Evolutionary conservation across 176 grass and related monocot genomes (phyloP).

Genomic region (Pontederia paniculata): DNA sequence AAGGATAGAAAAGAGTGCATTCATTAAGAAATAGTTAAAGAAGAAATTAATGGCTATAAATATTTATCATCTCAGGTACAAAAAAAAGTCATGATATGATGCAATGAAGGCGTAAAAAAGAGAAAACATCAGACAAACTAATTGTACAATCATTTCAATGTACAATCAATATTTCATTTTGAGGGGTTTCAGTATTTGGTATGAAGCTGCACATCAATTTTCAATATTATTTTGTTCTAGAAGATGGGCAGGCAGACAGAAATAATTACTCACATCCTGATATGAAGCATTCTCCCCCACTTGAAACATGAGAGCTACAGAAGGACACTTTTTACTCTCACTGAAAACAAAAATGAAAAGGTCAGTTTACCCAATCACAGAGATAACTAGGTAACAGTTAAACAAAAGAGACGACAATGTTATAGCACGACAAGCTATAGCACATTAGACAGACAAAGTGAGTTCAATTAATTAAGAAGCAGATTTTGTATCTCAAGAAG

Average conservation of each 20-base stretch:
- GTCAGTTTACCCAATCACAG: neutral
- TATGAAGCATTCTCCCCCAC: constrained; percentile 83
- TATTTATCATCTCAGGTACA: neutral
- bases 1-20: constrained; percentile 2
- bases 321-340: constrained; percentile 55
- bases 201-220: neutral
- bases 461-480: too few relatives aligned
- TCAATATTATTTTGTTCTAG: neutral
- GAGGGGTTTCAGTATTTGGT: too few relatives aligned
- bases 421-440: too few relatives aligned
- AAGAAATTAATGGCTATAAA: neutral
- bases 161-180: too few relatives aligned
- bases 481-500: too few relatives aligned
- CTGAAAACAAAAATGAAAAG: constrained; percentile 36
- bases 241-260: constrained; percentile 1
- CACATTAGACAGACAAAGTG: too few relatives aligned
- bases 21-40: constrained; percentile 3
- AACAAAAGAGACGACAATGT: too few relatives aligned
- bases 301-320: constrained; percentile 99
- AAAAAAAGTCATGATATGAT: neutral
- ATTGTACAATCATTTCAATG: constrained; percentile 15
- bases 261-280: constrained; percentile 55
- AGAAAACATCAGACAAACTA: neutral
- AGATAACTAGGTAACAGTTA: too few relatives aligned
- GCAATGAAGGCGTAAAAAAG: too few relatives aligned